phyloP scores from a whole-genome alignment of 2,329 filamentous ascomycete genomes.

The Aspergillus sp. region DNA sequence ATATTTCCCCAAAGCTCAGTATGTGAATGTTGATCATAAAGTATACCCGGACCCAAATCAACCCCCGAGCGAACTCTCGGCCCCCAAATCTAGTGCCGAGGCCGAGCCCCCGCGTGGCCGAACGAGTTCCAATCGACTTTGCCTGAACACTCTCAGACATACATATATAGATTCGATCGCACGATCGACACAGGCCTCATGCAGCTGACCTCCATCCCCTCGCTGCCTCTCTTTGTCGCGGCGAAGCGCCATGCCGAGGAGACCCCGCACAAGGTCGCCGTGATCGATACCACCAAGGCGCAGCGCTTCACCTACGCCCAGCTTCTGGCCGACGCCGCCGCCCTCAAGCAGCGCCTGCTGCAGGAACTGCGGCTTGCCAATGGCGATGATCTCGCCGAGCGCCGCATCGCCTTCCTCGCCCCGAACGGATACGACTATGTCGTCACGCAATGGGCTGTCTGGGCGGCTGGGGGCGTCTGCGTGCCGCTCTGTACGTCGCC shows the following conservation, averaged over 20 bases:
- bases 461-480: constrained; percentile 44
- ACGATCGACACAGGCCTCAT: background rate
- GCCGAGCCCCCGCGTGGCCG: no score
- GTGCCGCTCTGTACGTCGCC: constrained; percentile 42
- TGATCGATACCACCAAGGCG: constrained; percentile 39
- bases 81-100: no score
- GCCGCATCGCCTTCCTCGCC: constrained; percentile 38
- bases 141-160: background rate
- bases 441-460: constrained; percentile 43
- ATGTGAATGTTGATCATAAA: no score
- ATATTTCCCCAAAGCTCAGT: no score
- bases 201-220: constrained; percentile 30
- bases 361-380: constrained; percentile 26
- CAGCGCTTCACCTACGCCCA: constrained; percentile 42
- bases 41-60: background rate
- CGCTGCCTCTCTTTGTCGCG: constrained; percentile 40
- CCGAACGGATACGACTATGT: constrained; percentile 45
- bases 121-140: no score
- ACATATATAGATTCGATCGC: no score
- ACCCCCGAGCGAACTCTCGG: background rate
- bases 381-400: constrained; percentile 34
- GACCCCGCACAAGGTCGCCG: constrained; percentile 35
- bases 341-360: constrained; percentile 36
- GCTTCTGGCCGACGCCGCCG: constrained; percentile 38
- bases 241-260: constrained; percentile 35